Evolutionary conservation across 2,329 filamentous ascomycete genomes (phyloP).

Genomic region (Diaporthe longicolla): DNA sequence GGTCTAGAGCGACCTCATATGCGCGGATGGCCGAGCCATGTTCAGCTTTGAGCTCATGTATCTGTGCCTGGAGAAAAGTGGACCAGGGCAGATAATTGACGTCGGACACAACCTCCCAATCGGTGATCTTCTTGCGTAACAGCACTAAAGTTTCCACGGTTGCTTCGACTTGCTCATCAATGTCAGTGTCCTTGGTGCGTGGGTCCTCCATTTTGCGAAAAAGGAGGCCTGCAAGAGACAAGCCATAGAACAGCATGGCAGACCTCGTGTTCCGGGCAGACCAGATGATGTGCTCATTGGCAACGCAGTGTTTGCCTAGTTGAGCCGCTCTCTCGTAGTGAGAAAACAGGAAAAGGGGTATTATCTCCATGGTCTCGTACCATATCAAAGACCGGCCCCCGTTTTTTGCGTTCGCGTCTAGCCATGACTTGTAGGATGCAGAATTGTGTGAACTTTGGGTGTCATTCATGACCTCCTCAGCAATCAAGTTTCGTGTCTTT

Average conservation of each 20-base stretch:
- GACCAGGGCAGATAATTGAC: conserved; percentile 82
- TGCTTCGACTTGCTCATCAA: conserved; percentile 59
- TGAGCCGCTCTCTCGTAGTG: conserved; percentile 73
- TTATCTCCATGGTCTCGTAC: conserved; percentile 77
- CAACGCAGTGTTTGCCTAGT: conserved; percentile 65
- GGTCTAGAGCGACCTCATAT: conserved; percentile 81
- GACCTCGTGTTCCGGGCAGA: conserved; percentile 71
- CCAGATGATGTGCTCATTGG: conserved; percentile 67
- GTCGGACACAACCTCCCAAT: conserved; percentile 74
- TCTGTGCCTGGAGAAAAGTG: conserved; percentile 76
- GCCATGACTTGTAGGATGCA: conserved; percentile 71
- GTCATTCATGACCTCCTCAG: conserved; percentile 75
- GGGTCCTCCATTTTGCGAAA: conserved; percentile 65
- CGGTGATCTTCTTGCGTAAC: conserved; percentile 72
- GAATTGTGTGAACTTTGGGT: conserved; percentile 71
- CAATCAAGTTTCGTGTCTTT: conserved; percentile 71
- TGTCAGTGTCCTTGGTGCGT: conserved; percentile 57
- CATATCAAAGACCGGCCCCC: conserved; percentile 75
- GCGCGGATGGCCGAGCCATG: conserved; percentile 71
- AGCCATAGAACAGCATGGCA: conserved; percentile 72
- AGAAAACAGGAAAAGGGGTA: conserved; percentile 74
- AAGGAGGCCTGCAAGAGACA: conserved; percentile 68
- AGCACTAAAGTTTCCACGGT: conserved; percentile 67
- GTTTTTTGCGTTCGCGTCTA: conserved; percentile 65
- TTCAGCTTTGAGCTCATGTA: conserved; percentile 72